phyloP scores from a whole-genome alignment of 306 rosid genomes.

The Castanea crenata region DNA sequence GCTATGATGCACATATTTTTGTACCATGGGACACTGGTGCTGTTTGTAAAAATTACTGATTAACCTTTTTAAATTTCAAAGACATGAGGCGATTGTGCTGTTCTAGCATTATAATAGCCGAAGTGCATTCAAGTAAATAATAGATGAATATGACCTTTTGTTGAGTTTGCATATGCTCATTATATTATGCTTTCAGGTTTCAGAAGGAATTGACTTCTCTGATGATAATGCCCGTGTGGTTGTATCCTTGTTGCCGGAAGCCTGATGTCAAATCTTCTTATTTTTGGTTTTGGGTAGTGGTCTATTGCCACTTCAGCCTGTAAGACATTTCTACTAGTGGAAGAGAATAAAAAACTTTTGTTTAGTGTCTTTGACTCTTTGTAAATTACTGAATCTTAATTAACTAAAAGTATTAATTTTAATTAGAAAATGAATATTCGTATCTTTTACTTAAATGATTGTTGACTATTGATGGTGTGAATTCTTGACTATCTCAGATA shows the following conservation, averaged over 20 bases:
- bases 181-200: slow-evolving; percentile 63
- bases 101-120: not conserved
- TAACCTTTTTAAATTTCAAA: not conserved
- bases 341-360: not conserved
- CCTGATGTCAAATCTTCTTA: not conserved
- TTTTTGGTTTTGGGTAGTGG: not conserved
- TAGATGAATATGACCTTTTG: slow-evolving; percentile 14
- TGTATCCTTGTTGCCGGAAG: slow-evolving; percentile 64
- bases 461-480: slow-evolving; percentile 16
- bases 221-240: slow-evolving; percentile 94
- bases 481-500: slow-evolving; percentile 81
- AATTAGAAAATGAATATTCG: slow-evolving; percentile 1
- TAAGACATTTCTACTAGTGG: slow-evolving; percentile 11
- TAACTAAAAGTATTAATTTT: slow-evolving; percentile 5
- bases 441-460: slow-evolving; percentile 13
- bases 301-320: slow-evolving; percentile 5
- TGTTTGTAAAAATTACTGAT: not conserved
- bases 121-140: not conserved
- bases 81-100: not conserved
- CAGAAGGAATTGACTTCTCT: slow-evolving; percentile 95
- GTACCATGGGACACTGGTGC: not conserved
- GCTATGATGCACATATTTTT: not conserved
- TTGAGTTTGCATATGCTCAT: slow-evolving; percentile 24
- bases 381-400: not conserved
- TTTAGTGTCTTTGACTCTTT: not conserved